Evolutionary conservation across 23 red algal genomes (phyloP), one percentile per base, ranked within the genome.

Genomic region (Gracilaria domingensis): DNA sequence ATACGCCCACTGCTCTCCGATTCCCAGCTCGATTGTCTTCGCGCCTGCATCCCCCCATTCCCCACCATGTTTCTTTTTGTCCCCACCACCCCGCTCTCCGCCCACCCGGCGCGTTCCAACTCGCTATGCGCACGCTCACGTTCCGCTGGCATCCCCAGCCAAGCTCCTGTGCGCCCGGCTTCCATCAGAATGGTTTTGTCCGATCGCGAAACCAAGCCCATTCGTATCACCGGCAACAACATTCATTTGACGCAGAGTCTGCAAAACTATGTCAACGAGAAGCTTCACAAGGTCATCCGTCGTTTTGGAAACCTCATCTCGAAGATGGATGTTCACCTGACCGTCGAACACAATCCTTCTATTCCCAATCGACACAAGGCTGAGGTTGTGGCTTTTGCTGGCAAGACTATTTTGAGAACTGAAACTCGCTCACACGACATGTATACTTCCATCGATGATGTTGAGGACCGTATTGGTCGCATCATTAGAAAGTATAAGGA

Each of bases 401-500:
- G 85, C 7, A 95, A 93, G 58, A 89, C 86, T 36, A 91, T 98
- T 70, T 70, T 98, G 28, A 90, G 97, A 30, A 69, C 83, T 28
- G 82, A 95, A n/a, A 80, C 86, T 13, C 93, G 89, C 30, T 74
- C 87, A 38, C 93, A 86, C 6, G 87, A 91, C 33, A 96, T 96
- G 94, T 96, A 99, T 36, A 48, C 81, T 8, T 59, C 93, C 33
- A 94, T 99, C 29, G 97, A 99, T 84, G 44, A 75, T 1, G 85
- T 93, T 12, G 86, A 95, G 49, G 91, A 94, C 54, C 93, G 88
- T 44, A 83, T 96, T 20, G 87, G 77, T 45, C 94, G 97, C 33
- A 96, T 81, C 72, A 65, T 99, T 30, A 84, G 92, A n/a, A 95
- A 94, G 62, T 99, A 86, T 64, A 99, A 99, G 80, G 97, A 95